Evolutionary conservation across 2,329 filamentous ascomycete species (phyloP).

Genomic region (Phialemonium atrogriseum): DNA sequence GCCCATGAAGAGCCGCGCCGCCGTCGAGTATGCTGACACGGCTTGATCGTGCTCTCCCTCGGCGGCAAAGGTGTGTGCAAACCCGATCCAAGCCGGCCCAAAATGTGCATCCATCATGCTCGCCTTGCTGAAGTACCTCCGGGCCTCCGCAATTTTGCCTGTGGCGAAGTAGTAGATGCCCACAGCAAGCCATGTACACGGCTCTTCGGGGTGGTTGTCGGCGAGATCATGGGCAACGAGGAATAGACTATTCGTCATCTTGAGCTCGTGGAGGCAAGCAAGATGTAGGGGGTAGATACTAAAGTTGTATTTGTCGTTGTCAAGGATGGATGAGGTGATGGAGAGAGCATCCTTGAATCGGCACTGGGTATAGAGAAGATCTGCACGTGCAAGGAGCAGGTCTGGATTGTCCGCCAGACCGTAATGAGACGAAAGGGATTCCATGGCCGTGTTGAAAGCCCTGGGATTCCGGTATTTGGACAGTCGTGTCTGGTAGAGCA

Average conservation of each 20-base stretch:
- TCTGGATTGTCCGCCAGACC: conserved; percentile 80
- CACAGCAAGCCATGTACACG: conserved; percentile 88
- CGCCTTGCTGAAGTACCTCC: conserved; percentile 93
- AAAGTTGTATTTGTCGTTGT: conserved; percentile 83
- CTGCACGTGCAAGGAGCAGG: conserved; percentile 80
- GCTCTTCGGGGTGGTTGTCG: conserved; percentile 83
- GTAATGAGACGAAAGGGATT: conserved; percentile 90
- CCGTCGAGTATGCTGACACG: conserved; percentile 94
- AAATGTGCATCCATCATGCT: conserved; percentile 98
- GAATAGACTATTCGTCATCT: conserved; percentile 81
- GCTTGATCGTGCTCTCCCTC: conserved; percentile 98
- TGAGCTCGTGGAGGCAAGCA: conserved; percentile 81
- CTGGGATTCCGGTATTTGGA: conserved; percentile 90
- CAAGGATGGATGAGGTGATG: conserved; percentile 76
- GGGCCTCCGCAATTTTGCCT: conserved; percentile 82
- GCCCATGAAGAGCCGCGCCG: conserved; percentile 88
- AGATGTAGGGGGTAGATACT: conserved; percentile 83
- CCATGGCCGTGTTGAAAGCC: conserved; percentile 75
- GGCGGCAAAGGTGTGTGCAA: conserved; percentile 94
- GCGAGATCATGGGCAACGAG: conserved; percentile 87
- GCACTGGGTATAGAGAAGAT: conserved; percentile 90
- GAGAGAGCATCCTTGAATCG: conserved; percentile 80
- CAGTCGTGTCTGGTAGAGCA: conserved; percentile 90
- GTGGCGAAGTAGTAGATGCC: conserved; percentile 92
- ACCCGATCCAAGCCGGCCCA: conserved; percentile 96